Conservation (phyloP, 1,284 basidiomycete species). For the Sparassis latifolia region DNA sequence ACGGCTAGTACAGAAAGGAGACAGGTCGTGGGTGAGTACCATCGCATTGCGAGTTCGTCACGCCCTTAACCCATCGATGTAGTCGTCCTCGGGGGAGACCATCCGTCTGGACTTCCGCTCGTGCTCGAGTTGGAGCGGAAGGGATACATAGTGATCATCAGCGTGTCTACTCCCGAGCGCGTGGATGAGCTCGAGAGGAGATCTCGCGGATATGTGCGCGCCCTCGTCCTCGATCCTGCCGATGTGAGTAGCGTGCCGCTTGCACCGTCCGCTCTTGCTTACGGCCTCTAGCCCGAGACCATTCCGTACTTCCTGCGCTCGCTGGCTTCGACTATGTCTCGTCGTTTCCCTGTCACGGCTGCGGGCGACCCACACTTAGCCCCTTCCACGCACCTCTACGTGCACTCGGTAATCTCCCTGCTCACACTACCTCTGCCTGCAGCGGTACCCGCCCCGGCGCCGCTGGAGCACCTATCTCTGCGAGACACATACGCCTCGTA, state of each 20-base stretch:
- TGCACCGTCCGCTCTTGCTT: not conserved
- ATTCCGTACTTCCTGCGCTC: constrained; percentile 73
- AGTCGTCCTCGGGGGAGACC: constrained; percentile 80
- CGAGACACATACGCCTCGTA: constrained; percentile 58
- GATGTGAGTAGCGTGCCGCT: constrained; percentile 41
- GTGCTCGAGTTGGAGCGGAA: constrained; percentile 66
- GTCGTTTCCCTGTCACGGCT: constrained; percentile 70
- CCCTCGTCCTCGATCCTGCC: constrained; percentile 69
- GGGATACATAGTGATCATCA: constrained; percentile 76
- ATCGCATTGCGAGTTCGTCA: too few relatives aligned
- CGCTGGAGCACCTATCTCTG: constrained; percentile 67
- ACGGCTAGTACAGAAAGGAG: constrained; percentile 40
- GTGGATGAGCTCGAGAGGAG: constrained; percentile 55
- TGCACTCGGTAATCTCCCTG: constrained; percentile 67
- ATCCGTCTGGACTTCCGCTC: constrained; percentile 59
- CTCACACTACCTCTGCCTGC: constrained; percentile 46
- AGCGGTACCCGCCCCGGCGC: constrained; percentile 37
- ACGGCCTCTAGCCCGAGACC: constrained; percentile 49
- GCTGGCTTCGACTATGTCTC: constrained; percentile 69
- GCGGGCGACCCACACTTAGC: constrained; percentile 73
- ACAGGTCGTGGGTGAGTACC: constrained; percentile 67
- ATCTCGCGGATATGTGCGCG: constrained; percentile 69
- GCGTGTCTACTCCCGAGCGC: constrained; percentile 59
- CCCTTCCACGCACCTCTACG: constrained; percentile 54
- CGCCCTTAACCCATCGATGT: too few relatives aligned